Evolutionary conservation across 2,329 filamentous ascomycete genomes (phyloP), one percentile per base, ranked within the genome.

Genomic region (Colletotrichum sojae): DNA sequence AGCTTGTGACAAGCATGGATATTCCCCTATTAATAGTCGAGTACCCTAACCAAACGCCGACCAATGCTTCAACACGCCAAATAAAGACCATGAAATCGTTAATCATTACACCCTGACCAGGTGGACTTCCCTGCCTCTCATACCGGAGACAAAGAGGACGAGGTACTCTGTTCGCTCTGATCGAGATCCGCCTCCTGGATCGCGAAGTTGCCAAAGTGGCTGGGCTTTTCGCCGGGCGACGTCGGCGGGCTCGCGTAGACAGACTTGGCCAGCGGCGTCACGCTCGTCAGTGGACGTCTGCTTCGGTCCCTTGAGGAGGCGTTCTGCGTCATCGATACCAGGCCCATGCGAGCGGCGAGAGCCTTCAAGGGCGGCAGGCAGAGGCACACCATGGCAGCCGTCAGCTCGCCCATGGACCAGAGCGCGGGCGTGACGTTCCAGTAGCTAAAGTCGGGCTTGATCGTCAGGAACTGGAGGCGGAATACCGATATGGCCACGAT

Each of bases 401-500:
- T 58, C 31, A 75, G 43, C 65, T 76, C 74, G 25, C 67, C 69
- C 10, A 75, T 25, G 18, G 74, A 75, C 70, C 73, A 74, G 18
- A 67, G 27, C 6, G 74, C 72, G 12, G 76, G 71, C 16, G 72
- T 71, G 16, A 76, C 68, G 66, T 72, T 75, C 18, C 62, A 48
- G 68, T 71, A 73, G 6, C 71, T 72, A 16, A 71, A 62, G 46
- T 75, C 74, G 15, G 63, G 16, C 10, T 51, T 45, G 39, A 62
- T 27, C 15, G 63, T 48, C 10, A 76, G 52, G 49, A 67, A 75
- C 9, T 68, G 62, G 6, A 77, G 67, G 20, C 75, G 72, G 52
- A 75, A 52, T 5, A 74, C 63, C n/a, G 74, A 73, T 40, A 75
- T 73, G 36, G 67, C 69, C n/a, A 74, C 71, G 10, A 73, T 74